Evolutionary conservation across 306 rosid genomes (phyloP), one percentile per base, ranked within the genome.

Genomic region (Calophaca sinica): DNA sequence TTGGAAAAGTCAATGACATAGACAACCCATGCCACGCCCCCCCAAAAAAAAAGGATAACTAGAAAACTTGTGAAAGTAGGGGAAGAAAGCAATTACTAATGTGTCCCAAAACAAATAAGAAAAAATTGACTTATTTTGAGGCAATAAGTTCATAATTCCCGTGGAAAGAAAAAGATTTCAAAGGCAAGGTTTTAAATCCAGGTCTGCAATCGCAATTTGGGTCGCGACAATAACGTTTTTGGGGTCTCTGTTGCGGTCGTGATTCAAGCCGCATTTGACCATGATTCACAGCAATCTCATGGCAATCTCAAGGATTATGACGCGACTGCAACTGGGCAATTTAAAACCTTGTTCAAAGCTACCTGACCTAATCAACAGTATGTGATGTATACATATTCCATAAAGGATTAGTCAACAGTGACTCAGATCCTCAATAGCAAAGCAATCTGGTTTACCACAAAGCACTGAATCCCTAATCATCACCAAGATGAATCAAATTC

Each of bases 401-500:
- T 7, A 9, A 7, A 74, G 61, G 28, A 49, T 28, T 33, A 33
- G 13, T 46, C 10, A 32, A n/a, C 28, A 13, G 12, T 31, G 42
- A 28, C 41, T 13, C 13, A 58, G 9, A 14, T 10, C 38, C 59
- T 8, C 26, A 41, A 1, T 6, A 70, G 57, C 62, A 72, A 58
- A 32, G n/a, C 62, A 73, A 35, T 10, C 15, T 60, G 35, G 10
- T 33, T 59, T 32, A 32, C 49, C 68, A 62, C 29, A 35, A 33
- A 46, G 11, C 2, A 61, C 26, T 12, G 6, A 50, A 29, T 51
- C 15, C 70, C 52, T 49, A 50, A 62, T 53, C 58, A 26, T 12
- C 9, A 39, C 7, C 68, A 1, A 14, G 7, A n/a, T 32, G 73
- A 65, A 64, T 72, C 51, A 63, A 54, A 72, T 35, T 67, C 68